Conservation (phyloP, 73 alveolate genomes). For the Tetrahymena borealis region DNA sequence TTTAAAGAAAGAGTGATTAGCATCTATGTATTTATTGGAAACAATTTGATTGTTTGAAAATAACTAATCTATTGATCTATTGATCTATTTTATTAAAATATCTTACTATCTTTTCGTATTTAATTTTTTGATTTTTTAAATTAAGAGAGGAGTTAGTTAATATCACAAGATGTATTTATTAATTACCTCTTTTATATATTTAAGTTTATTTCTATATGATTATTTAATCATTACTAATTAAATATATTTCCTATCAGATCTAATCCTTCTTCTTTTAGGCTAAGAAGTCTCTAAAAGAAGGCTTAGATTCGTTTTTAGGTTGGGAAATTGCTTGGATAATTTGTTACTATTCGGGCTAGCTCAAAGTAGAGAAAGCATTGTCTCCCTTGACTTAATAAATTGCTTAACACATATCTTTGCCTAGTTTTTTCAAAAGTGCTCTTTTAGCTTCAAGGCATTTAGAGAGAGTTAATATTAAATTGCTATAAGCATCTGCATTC, state of each 20-base stretch:
- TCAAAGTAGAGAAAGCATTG: background rate
- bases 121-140: background rate
- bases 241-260: background rate
- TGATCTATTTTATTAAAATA: too few relatives aligned
- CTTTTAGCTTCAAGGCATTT: background rate
- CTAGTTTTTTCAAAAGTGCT: background rate
- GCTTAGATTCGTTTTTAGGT: background rate
- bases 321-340: background rate
- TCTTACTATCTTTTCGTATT: background rate
- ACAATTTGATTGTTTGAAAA: background rate
- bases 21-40: background rate
- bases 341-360: background rate
- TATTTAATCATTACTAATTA: too few relatives aligned
- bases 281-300: background rate
- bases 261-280: background rate
- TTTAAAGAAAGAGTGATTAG: too few relatives aligned
- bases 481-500: background rate
- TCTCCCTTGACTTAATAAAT: background rate
- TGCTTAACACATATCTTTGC: background rate
- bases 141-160: background rate
- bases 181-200: background rate
- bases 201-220: background rate
- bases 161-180: background rate
- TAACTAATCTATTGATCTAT: background rate
- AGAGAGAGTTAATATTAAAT: background rate